Evolutionary conservation across 2,329 filamentous ascomycete species (phyloP), one percentile per base, ranked within the genome.

Genomic region (Claviceps monticola): DNA sequence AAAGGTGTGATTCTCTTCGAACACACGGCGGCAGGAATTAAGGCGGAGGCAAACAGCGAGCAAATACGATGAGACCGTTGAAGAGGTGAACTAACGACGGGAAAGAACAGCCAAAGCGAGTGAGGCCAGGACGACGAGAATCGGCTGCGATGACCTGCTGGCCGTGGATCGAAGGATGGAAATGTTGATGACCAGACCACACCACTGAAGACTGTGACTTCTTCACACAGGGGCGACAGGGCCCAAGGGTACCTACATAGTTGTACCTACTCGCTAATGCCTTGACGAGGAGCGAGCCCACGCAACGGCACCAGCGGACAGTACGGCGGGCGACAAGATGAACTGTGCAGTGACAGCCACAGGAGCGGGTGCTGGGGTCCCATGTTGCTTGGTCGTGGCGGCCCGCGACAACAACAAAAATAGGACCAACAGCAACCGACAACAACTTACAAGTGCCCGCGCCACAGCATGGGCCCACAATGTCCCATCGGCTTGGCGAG

Each of bases 21-120:
- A 47, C 42, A 39, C 39, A 39, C 39, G 21, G 34, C 21, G 19
- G 43, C 34, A 41, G 45, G 7, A 26, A 19, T 4, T 45, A 21
- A 43, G 42, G 16, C 11, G 9, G n/a, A 23, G 44, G 42, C 16
- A 13, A 38, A 37, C 44, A 41, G 26, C 23, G 14, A 50, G 48
- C 38, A 44, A 38, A 44, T 16, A 17, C 8, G 37, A 42, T 36
- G 26, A 44, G 5, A n/a, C 38, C 39, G 16, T 16, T 29, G 23
- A 23, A 5, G 19, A 51, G 49, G 49, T n/a, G 53, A 56, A 57
- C 60, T 58, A 73, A 67, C 64, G 69, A 72, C 59, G 55, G 66
- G 60, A 60, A 55, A 53, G 62, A 69, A 68, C 69, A 71, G 72
- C 73, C 74, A 73, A 69, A 81, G 72, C 78, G 78, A 82, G 71